phyloP scores from a whole-genome alignment of 73 alveolate genomes.

The Durusdinium trenchii region DNA sequence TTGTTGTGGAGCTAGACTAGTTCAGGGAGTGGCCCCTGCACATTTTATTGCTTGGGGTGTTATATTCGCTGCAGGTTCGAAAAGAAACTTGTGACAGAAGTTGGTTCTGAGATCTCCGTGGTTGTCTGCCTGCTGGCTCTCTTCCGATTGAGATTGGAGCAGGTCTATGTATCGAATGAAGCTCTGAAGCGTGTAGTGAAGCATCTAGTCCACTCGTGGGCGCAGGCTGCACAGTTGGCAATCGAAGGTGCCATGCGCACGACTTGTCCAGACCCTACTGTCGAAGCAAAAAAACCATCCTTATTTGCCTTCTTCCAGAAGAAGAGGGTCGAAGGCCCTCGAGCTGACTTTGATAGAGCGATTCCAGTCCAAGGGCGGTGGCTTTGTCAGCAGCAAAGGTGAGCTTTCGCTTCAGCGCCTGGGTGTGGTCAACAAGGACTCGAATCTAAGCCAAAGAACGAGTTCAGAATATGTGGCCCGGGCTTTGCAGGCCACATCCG shows the following conservation, averaged over 20 bases:
- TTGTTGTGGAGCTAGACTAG: background rate
- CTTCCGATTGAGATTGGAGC: background rate
- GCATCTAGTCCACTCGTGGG: background rate
- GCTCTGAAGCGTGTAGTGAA: background rate
- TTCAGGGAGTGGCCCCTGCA: background rate
- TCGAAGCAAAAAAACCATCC: background rate
- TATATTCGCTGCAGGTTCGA: background rate
- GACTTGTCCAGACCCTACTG: conserved; percentile 22
- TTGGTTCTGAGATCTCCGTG: background rate
- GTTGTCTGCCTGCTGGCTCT: background rate
- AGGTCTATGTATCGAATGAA: background rate
- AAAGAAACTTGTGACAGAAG: background rate
- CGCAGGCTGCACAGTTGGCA: background rate
- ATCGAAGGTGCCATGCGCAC: background rate
- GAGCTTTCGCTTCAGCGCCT: background rate
- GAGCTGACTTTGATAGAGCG: background rate
- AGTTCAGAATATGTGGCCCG: conserved; percentile 19
- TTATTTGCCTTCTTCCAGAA: background rate
- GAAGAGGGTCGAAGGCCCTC: background rate
- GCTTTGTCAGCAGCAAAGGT: conserved; percentile 10
- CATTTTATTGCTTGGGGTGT: background rate
- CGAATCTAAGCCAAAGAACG: background rate
- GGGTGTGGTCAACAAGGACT: background rate
- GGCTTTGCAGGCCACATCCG: background rate
- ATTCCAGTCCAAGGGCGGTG: background rate